These are phyloP conservation scores for Lophiotrema nucula DNA, from an alignment of 495 filamentous ascomycete genomes.

Conservation along the genomic window DNA sequence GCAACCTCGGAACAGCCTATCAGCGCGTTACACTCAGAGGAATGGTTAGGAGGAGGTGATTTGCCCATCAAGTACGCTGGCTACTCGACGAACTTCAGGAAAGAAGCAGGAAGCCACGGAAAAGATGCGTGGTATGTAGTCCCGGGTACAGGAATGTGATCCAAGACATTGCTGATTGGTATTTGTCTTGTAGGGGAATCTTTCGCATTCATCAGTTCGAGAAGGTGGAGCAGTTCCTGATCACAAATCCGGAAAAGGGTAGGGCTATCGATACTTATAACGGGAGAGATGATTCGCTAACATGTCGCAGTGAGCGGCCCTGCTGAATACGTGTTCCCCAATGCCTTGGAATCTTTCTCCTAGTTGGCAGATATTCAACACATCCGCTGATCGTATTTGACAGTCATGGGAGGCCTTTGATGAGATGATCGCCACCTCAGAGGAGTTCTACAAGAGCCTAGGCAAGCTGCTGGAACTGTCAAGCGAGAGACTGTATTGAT, in stretches of 20 bases:
- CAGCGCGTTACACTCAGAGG: slow-evolving; percentile 85
- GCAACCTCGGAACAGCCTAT: slow-evolving; percentile 96
- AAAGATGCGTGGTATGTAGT: slow-evolving; percentile 98
- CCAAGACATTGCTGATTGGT: too few relatives aligned
- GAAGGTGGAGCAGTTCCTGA: slow-evolving; percentile 59
- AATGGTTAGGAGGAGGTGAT: slow-evolving; percentile 84
- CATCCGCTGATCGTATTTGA: too few relatives aligned
- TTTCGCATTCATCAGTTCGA: slow-evolving; percentile 99
- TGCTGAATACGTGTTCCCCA: too few relatives aligned
- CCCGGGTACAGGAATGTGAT: too few relatives aligned
- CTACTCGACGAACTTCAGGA: slow-evolving; percentile 89
- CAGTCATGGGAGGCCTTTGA: slow-evolving; percentile 92
- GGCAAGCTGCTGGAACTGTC: too few relatives aligned
- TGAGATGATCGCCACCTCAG: slow-evolving; percentile 81
- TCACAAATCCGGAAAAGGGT: slow-evolving; percentile 94
- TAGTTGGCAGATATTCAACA: too few relatives aligned
- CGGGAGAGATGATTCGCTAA: too few relatives aligned
- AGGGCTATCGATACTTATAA: too few relatives aligned
- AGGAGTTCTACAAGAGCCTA: slow-evolving; percentile 92
- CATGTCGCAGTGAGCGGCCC: too few relatives aligned
- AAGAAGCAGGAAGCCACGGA: slow-evolving; percentile 89
- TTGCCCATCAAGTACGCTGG: slow-evolving; percentile 92
- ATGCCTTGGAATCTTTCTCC: too few relatives aligned
- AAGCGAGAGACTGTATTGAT: too few relatives aligned
- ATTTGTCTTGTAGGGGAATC: too few relatives aligned